A percentile compares a stretch with the other conserved stretches of the same genome.
These are phyloP conservation scores for Solanum virginianum DNA, from an alignment of 257 asterid genomes.

Conservation along the genomic window DNA sequence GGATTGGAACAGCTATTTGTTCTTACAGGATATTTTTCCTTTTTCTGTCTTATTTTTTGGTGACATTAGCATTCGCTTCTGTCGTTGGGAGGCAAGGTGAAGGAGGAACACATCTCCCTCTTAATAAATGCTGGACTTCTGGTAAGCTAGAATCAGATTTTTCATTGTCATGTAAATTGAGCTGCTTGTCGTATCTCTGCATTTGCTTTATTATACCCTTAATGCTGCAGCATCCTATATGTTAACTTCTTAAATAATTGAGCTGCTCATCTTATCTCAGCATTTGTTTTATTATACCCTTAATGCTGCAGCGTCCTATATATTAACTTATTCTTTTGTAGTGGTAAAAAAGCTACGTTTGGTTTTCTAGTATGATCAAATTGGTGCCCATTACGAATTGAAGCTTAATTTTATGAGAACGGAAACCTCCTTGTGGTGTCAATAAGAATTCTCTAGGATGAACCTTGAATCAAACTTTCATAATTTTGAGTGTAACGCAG, in stretches of 20 bases:
- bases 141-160: conserved; percentile 31
- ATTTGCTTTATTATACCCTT: neutral
- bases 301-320: neutral
- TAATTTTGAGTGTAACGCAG: neutral
- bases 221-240: neutral
- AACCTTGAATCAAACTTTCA: neutral
- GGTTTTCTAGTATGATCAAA: neutral
- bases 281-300: neutral
- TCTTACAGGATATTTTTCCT: neutral
- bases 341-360: neutral
- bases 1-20: neutral
- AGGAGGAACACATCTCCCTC: conserved; percentile 74
- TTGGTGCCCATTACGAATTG: neutral
- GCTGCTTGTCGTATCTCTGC: neutral
- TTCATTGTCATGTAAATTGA: neutral
- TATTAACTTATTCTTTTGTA: neutral
- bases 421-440: neutral
- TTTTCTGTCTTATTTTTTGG: neutral
- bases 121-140: conserved; percentile 81
- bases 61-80: conserved; percentile 65
- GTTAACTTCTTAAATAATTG: neutral
- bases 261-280: neutral
- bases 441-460: neutral
- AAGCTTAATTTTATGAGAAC: neutral
- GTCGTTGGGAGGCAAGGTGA: conserved; percentile 76